phyloP scores from a whole-genome alignment of 1,284 basidiomycete species.

The Trichosporon inkin region DNA sequence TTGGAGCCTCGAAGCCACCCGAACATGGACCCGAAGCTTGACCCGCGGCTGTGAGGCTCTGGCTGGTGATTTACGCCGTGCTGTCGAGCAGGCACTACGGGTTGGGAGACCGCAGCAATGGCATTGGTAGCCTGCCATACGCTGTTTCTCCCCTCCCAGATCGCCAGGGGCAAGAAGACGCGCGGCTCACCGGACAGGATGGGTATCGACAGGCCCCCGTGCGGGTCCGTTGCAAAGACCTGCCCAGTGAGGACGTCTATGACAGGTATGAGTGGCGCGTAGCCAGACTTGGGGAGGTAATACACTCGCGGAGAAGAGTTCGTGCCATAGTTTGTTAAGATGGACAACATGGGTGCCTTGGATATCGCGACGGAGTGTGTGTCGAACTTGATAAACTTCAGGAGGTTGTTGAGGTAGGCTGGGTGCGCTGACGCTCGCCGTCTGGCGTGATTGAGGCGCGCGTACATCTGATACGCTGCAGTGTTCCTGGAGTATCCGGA shows the following conservation, averaged over 20 bases:
- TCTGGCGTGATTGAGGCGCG: conserved; percentile 60
- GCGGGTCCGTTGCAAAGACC: conserved; percentile 52
- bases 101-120: neutral
- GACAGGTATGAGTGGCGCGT: conserved; percentile 55
- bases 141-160: conserved; percentile 19
- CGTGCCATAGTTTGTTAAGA: conserved; percentile 63
- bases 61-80: neutral
- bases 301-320: conserved; percentile 42
- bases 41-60: conserved; percentile 12
- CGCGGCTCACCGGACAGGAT: conserved; percentile 40
- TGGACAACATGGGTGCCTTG: conserved; percentile 63
- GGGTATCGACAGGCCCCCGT: conserved; percentile 50
- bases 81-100: neutral
- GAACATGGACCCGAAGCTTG: conserved; percentile 19
- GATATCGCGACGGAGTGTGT: conserved; percentile 57
- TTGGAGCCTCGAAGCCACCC: conserved; percentile 20
- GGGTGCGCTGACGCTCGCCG: conserved; percentile 57
- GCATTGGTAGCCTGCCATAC: conserved; percentile 14
- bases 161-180: conserved; percentile 38
- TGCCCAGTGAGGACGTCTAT: conserved; percentile 63
- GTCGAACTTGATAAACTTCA: conserved; percentile 49
- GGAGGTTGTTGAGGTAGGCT: conserved; percentile 59
- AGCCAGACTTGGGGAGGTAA: conserved; percentile 48
- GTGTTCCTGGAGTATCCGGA: conserved; percentile 51
- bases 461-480: conserved; percentile 57